Base-by-base conservation (phyloP, 164 flowering plant genomes). In the Liriodendron chinense region DNA sequence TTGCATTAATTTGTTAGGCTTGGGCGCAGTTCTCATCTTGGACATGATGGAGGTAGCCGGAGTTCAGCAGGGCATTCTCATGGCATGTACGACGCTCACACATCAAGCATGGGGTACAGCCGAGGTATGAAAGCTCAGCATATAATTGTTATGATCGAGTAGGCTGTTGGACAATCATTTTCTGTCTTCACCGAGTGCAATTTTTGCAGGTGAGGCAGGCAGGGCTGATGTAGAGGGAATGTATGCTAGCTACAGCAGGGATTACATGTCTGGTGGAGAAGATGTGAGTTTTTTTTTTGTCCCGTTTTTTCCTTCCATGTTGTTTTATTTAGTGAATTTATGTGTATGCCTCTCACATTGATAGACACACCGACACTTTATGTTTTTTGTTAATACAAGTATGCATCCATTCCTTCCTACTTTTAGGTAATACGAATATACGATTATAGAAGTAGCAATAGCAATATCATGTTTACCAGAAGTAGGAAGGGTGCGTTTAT, bases 191-290 rank as follows among this genome's bases (percentile, higher is more conserved):
- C 65, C 14, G 22, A 23, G 24, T 25, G 26, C 23, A 72, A 22
- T 69, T 18, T 43, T 70, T 79, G 66, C 85, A 93, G 98, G 96
- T 81, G 87, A 96, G 57, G 89, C 72, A 72, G 76, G 90, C 73
- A 78, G 92, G 66, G 85, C 83, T 84, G 94, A 91, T 75, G 89
- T 67, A 75, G 87, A 89, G 65, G 90, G 95, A 72, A 82, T 90
- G 88, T 94, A 93, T 78, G 82, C 95, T 7, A 85, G 91, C 82
- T 93, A 80, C 83, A 83, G 89, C 47, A 78, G 91, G 71, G 98
- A 92, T 74, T 94, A 94, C 72, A 73, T 84, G 76, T 78, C 97
- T 66, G 90, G 96, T 74, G 90, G 93, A 16, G 65, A 85, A 81
- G 93, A 92, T 86, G 98, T 93, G 86, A 74, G 90, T 43, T 71